A percentile compares a stretch with the other conserved stretches of the same genome.
Evolutionary conservation across 179 eudicot genomes (phyloP).

Genomic region (Drosera spatulata): DNA sequence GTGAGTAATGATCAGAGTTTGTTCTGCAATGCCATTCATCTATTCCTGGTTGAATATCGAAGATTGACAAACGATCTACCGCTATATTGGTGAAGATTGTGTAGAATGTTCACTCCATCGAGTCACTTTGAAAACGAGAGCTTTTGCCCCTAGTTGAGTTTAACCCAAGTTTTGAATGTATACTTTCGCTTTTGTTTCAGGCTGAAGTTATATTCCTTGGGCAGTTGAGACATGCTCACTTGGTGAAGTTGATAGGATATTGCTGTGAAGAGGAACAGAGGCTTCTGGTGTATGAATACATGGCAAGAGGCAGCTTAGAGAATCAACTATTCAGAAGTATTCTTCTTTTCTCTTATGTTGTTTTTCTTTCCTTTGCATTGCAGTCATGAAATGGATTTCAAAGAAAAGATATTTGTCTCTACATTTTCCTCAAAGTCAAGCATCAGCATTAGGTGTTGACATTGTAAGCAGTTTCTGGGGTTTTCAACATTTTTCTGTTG

Average conservation of each 20-base stretch:
- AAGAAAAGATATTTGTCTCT: no score
- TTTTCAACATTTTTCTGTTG: no score
- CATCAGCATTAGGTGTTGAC: neutral
- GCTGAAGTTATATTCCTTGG: slow-evolving; percentile 61
- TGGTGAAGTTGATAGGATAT: slow-evolving; percentile 68
- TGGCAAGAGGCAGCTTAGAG: slow-evolving; percentile 72
- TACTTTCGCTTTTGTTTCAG: slow-evolving; percentile 8
- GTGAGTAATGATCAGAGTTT: slow-evolving; percentile 7
- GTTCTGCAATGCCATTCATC: neutral
- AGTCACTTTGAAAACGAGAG: neutral
- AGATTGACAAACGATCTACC: neutral
- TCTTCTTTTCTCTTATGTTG: neutral
- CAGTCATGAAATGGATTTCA: neutral
- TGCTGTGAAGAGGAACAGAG: slow-evolving; percentile 80
- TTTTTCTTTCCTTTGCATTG: no score
- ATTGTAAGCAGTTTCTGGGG: slow-evolving; percentile 12
- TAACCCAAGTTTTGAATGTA: neutral
- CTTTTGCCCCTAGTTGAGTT: neutral
- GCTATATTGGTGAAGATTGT: neutral
- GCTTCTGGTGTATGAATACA: slow-evolving; percentile 10
- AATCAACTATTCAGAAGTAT: slow-evolving; percentile 69
- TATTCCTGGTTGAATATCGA: neutral
- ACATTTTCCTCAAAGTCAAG: neutral
- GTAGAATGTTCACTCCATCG: neutral
- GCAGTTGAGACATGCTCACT: slow-evolving; percentile 53